A percentile compares a stretch with the other conserved stretches of the same genome.
Evolutionary conservation across 495 filamentous ascomycete genomes (phyloP).

Genomic region (Hypomontagnella monticulosa): DNA sequence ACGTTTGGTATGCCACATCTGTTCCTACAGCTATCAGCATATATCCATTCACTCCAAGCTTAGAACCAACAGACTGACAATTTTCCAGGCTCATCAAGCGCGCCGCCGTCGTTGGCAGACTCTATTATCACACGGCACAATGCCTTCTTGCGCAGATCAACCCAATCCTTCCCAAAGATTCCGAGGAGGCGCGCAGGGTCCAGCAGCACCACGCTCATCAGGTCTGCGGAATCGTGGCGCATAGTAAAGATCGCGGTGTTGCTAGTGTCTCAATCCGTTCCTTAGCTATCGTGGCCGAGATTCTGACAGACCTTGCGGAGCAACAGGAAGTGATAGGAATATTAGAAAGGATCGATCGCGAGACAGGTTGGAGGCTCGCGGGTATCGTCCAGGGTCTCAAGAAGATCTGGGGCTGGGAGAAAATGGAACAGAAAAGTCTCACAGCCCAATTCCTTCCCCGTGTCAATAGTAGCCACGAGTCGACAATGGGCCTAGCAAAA

Average conservation of each 20-base stretch:
- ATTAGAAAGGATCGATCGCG: constrained; percentile 75
- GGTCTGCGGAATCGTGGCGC: constrained; percentile 87
- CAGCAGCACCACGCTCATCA: constrained; percentile 78
- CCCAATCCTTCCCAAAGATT: constrained; percentile 63
- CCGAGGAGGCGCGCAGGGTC: constrained; percentile 73
- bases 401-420: constrained; percentile 80
- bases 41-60: neutral
- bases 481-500: constrained; percentile 21
- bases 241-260: constrained; percentile 82
- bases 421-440: constrained; percentile 46
- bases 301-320: constrained; percentile 71
- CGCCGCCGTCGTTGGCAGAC: constrained; percentile 78
- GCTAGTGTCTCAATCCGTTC: constrained; percentile 80
- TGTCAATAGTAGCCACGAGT: constrained; percentile 11
- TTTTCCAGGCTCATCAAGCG: constrained; percentile 78
- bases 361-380: constrained; percentile 80
- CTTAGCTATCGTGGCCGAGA: constrained; percentile 81
- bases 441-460: constrained; percentile 35
- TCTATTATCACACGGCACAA: constrained; percentile 92
- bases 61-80: constrained; percentile 24
- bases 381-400: constrained; percentile 75
- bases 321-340: constrained; percentile 87
- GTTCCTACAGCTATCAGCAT: neutral
- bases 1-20: constrained; percentile 75
- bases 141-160: constrained; percentile 83